Evolutionary conservation across 129 eudicot genomes (phyloP).

Genomic region (Centella asiatica): DNA sequence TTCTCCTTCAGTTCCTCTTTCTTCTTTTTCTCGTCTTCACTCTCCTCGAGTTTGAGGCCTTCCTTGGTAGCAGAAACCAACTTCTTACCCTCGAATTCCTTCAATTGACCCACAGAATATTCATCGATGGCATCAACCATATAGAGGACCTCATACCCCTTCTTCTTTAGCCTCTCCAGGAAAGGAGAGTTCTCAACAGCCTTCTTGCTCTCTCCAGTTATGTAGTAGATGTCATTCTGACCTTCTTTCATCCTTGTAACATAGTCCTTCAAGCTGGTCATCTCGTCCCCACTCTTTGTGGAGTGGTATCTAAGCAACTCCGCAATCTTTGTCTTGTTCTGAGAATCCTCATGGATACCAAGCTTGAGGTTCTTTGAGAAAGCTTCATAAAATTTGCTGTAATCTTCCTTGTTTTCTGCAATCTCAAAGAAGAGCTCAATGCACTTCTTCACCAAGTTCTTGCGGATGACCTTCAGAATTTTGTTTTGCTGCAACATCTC

Average conservation of each 20-base stretch:
- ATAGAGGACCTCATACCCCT: constrained; percentile 75
- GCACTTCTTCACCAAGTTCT: constrained; percentile 92
- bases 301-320: constrained; percentile 81
- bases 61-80: constrained; percentile 91
- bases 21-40: constrained; percentile 70
- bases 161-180: constrained; percentile 84
- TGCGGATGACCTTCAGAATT: constrained; percentile 83
- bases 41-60: constrained; percentile 83
- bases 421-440: constrained; percentile 86
- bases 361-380: constrained; percentile 94
- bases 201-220: constrained; percentile 96
- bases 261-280: constrained; percentile 90
- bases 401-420: constrained; percentile 97
- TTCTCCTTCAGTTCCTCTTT: constrained; percentile 61
- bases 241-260: constrained; percentile 95
- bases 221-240: constrained; percentile 76
- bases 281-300: constrained; percentile 86
- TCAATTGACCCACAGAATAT: constrained; percentile 78
- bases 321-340: constrained; percentile 68
- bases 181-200: constrained; percentile 96
- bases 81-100: constrained; percentile 97
- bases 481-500: constrained; percentile 95
- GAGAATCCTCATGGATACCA: constrained; percentile 86
- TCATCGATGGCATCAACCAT: constrained; percentile 98
- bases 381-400: constrained; percentile 79